These are phyloP conservation scores for Lotmaria passim DNA, from an alignment of 208 protist genomes.

Conservation along the genomic window DNA sequence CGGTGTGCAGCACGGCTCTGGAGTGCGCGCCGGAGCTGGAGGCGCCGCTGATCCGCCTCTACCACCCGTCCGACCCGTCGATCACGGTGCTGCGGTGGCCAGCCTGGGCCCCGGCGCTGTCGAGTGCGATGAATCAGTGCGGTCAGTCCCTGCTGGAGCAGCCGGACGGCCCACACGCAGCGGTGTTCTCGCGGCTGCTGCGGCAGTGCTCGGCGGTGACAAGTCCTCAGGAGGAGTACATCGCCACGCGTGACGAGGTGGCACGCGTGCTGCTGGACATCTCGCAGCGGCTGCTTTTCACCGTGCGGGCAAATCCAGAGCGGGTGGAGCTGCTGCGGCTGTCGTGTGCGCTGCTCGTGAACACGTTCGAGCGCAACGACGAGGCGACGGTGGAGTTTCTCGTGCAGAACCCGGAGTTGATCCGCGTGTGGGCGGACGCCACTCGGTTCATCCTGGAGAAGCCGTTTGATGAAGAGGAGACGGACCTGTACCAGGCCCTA, in stretches of 20 bases:
- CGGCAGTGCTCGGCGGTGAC: constrained; percentile 64
- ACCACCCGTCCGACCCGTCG: constrained; percentile 50
- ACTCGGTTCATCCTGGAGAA: constrained; percentile 48
- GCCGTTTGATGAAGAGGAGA: constrained; percentile 64
- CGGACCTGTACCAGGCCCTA: constrained; percentile 74
- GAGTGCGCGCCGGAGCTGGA: constrained; percentile 56
- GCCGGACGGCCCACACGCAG: constrained; percentile 39
- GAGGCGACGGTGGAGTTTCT: constrained; percentile 53
- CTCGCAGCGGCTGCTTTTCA: constrained; percentile 46
- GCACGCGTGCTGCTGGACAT: constrained; percentile 51
- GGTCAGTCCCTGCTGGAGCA: constrained; percentile 44
- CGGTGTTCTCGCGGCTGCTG: constrained; percentile 49
- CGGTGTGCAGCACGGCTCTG: constrained; percentile 68
- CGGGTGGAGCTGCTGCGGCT: constrained; percentile 58
- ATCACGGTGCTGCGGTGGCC: constrained; percentile 63
- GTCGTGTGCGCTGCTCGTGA: constrained; percentile 70
- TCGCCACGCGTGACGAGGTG: constrained; percentile 41
- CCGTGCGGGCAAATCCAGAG: constrained; percentile 30
- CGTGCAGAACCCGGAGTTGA: constrained; percentile 33
- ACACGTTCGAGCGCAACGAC: constrained; percentile 79
- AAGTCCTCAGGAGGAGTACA: constrained; percentile 57
- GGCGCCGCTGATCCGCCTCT: constrained; percentile 34
- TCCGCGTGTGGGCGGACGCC: constrained; percentile 58
- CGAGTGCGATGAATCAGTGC: constrained; percentile 53
- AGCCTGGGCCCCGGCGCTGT: constrained; percentile 59